Conservation (phyloP, 345 rosid species). For the Viola odorata region DNA sequence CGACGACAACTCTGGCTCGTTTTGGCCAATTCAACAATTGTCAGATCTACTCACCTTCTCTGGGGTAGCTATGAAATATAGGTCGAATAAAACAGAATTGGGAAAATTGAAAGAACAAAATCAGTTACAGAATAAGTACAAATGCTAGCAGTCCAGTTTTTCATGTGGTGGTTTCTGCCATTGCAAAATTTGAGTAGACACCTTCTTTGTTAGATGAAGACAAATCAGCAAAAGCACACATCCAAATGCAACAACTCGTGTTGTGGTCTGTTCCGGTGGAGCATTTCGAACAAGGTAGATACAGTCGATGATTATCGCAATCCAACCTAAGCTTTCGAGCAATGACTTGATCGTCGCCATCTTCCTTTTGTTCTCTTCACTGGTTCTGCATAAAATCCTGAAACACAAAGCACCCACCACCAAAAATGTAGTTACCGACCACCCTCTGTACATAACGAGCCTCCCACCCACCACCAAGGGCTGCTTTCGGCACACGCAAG, state of each 20-base stretch:
- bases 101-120: too few species aligned
- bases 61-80: too few species aligned
- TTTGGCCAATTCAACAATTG: too few species aligned
- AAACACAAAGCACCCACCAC: conserved; percentile 46
- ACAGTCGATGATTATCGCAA: conserved; percentile 44
- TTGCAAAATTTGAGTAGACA: conserved; percentile 10
- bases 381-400: conserved; percentile 20
- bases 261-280: conserved; percentile 29
- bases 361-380: not conserved
- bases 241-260: conserved; percentile 36
- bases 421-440: conserved; percentile 53
- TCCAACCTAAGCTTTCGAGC: conserved; percentile 44
- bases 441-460: conserved; percentile 50
- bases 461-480: conserved; percentile 63
- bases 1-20: too few species aligned
- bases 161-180: not conserved
- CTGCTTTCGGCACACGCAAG: conserved; percentile 69
- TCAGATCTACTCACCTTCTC: too few species aligned
- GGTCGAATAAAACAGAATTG: too few species aligned
- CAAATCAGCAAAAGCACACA: conserved; percentile 46
- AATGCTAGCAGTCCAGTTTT: conserved; percentile 6
- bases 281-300: conserved; percentile 33
- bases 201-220: conserved; percentile 34
- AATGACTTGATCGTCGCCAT: conserved; percentile 1
- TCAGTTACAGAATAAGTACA: not conserved